These are phyloP conservation scores for Cryptococcus deneoformans DNA, from an alignment of 1,284 basidiomycete species.

Conservation along the genomic window DNA sequence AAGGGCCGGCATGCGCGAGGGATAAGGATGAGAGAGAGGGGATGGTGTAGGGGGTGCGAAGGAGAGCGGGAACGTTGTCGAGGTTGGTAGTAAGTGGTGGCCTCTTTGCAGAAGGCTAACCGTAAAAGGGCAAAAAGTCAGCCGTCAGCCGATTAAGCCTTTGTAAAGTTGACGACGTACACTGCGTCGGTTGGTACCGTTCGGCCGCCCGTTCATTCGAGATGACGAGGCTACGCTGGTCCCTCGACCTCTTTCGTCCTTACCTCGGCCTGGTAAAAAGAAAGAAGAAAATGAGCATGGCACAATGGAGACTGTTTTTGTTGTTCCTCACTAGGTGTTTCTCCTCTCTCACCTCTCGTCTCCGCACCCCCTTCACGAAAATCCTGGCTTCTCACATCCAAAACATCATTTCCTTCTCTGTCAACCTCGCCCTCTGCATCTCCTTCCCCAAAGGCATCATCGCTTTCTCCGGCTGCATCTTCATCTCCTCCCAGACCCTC, in stretches of 20 bases:
- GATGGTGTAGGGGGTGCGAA: slow-evolving; percentile 60
- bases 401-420: slow-evolving; percentile 12
- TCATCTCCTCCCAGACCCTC: slow-evolving; percentile 25
- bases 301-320: no score
- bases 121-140: background rate
- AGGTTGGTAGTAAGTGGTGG: slow-evolving; percentile 36
- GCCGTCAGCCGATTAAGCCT: background rate
- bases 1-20: slow-evolving; percentile 33
- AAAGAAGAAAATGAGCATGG: no score
- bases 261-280: background rate
- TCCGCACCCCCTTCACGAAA: slow-evolving; percentile 5
- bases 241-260: background rate
- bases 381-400: background rate
- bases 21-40: slow-evolving; percentile 28
- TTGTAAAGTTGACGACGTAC: slow-evolving; percentile 1
- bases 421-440: slow-evolving; percentile 21
- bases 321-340: slow-evolving; percentile 7
- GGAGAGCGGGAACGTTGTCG: slow-evolving; percentile 46
- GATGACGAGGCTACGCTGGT: slow-evolving; percentile 14
- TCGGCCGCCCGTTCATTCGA: slow-evolving; percentile 1
- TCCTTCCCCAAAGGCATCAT: slow-evolving; percentile 24
- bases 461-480: slow-evolving; percentile 41
- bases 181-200: slow-evolving; percentile 8
- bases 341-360: slow-evolving; percentile 5
- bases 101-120: background rate